Percentiles rank a stretch among this genome's conserved stretches.
These are phyloP conservation scores for Blastobotrys persicus DNA, from an alignment of 1,139 yeast genomes.

Conservation along the genomic window DNA sequence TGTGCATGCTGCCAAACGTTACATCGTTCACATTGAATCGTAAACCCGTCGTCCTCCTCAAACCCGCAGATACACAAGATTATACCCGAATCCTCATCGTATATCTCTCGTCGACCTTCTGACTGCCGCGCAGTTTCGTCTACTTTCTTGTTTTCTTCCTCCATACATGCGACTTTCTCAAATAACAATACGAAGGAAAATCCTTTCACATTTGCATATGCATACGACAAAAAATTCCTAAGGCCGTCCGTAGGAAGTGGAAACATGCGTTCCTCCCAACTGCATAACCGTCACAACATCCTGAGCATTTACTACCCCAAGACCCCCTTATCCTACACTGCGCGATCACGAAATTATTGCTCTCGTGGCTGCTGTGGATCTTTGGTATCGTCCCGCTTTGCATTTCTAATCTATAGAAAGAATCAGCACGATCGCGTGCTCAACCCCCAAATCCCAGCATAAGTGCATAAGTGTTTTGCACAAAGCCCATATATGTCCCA, in stretches of 20 bases:
- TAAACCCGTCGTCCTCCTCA: constrained; percentile 92
- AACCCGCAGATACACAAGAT: constrained; percentile 89
- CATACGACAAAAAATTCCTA: background rate
- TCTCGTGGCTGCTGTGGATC: too few relatives aligned
- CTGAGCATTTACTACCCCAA: background rate
- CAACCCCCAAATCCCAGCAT: too few relatives aligned
- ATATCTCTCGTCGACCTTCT: constrained; percentile 4
- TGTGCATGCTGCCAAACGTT: constrained; percentile 93
- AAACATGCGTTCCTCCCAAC: background rate
- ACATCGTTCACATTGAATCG: constrained; percentile 90
- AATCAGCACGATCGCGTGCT: too few relatives aligned
- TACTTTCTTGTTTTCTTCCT: background rate
- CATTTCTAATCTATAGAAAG: too few relatives aligned
- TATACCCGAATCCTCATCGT: constrained; percentile 59
- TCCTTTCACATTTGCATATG: background rate
- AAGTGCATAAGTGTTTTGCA: too few relatives aligned
- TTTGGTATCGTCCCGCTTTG: too few relatives aligned
- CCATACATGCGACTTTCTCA: background rate
- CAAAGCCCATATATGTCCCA: too few relatives aligned
- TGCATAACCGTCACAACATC: background rate
- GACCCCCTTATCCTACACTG: too few relatives aligned
- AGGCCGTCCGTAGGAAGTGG: too few relatives aligned
- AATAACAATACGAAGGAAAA: background rate
- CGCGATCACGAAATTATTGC: too few relatives aligned
- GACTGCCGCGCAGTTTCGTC: background rate